phyloP scores from a whole-genome alignment of 176 grass and related monocot species.

The Oryza glumipatula region DNA sequence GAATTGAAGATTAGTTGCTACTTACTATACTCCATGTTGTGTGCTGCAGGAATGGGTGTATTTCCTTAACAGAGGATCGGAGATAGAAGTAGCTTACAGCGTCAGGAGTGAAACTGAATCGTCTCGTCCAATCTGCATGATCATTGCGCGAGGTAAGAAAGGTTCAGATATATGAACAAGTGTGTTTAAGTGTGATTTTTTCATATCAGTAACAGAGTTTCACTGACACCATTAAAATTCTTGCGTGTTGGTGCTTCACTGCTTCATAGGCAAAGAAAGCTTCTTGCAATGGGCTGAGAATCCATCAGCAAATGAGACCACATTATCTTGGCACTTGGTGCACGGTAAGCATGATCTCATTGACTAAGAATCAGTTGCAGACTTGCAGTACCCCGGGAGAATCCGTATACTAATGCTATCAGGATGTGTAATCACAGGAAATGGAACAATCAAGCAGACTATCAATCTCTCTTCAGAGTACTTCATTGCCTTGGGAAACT shows the following conservation, averaged over 20 bases:
- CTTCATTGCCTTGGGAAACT: conserved; percentile 63
- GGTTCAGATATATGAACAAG: background rate
- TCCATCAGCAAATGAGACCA: conserved; percentile 52
- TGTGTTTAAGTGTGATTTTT: background rate
- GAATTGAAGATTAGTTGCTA: background rate
- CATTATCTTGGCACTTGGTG: conserved; percentile 54
- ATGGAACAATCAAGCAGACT: conserved; percentile 48
- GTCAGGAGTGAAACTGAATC: conserved; percentile 35
- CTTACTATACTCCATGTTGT: background rate
- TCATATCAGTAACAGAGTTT: background rate
- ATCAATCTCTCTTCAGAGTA: conserved; percentile 53
- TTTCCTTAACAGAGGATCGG: conserved; percentile 63
- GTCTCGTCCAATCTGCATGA: conserved; percentile 48
- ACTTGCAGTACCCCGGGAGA: background rate
- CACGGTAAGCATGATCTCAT: conserved; percentile 32
- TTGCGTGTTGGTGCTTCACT: background rate
- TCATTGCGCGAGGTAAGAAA: conserved; percentile 60
- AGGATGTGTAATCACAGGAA: conserved; percentile 45
- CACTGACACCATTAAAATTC: background rate
- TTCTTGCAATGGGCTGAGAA: conserved; percentile 55
- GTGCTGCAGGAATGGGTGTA: conserved; percentile 67
- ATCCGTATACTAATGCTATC: background rate
- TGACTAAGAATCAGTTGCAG: conserved; percentile 15
- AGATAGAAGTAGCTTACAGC: conserved; percentile 49
- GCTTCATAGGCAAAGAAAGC: conserved; percentile 49